Base-by-base conservation (phyloP, 208 protist genomes). In the Acanthamoeba royreba region DNA sequence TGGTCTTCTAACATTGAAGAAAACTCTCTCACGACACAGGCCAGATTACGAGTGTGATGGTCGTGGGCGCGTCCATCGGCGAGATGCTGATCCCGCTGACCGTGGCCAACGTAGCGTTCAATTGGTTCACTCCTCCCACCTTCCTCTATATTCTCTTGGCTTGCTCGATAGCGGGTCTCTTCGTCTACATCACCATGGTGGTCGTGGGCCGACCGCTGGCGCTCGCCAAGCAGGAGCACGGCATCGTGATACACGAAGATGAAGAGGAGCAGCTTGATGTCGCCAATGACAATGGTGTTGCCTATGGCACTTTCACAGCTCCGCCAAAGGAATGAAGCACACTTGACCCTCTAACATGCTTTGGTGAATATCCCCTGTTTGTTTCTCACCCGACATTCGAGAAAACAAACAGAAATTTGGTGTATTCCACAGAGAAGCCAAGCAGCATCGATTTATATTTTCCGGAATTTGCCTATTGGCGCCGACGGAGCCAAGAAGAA, bases 31-130 rank as follows among this genome's bases (percentile, higher is more conserved):
- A 55, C 19, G 49, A 45, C 63, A 43, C 63, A 85, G 74, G 74
- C 7, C 43, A 47, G 47, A 69, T 63, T 38, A 90, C 83, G 22
- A 90, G 83, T 38, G 46, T 90, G 28, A 90, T 90, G 52, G 83
- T 90, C n/a, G 53, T 90, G 31, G 83, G 83, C 0, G 83, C 83
- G 52, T 90, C 52, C 3, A 49, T 90, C 25, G 83, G 83, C 4
- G 83, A 90, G 53, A 90, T 90, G 83, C 17, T 90, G 46, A 90
- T 90, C 52, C 83, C 83, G 35, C 83, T 90, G 8, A 43, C 53
- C 28, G 53, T 90, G 52, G 83, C 83, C 52, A 90, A 90, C n/a
- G 74, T 85, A 5, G 47, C 74, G 43, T 85, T 85, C 43, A 52
- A 85, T 0, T 85, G 74, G 74, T 85, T 55, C 25, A 53, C 1